A percentile compares a stretch with the other conserved stretches of the same genome.
phyloP scores from a whole-genome alignment of 306 rosid genomes.

The Ochetophila trinervis region DNA sequence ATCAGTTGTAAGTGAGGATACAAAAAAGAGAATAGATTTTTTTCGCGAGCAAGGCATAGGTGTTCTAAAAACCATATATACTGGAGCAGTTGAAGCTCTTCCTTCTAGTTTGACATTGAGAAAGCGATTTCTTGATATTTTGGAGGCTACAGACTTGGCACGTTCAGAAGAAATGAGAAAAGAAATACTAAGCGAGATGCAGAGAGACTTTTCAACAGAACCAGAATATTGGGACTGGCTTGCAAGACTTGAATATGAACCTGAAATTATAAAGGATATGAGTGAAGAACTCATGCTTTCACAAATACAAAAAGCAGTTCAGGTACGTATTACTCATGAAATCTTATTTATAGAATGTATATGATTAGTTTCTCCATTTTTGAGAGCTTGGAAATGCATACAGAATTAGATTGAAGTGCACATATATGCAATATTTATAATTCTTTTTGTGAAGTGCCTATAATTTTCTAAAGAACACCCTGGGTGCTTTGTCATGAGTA shows the following conservation, averaged over 20 bases:
- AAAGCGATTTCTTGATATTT: slow-evolving; percentile 67
- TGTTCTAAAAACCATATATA: slow-evolving; percentile 54
- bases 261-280: slow-evolving; percentile 31
- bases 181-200: slow-evolving; percentile 62
- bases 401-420: not conserved
- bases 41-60: slow-evolving; percentile 60
- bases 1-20: slow-evolving; percentile 32
- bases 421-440: slow-evolving; percentile 1
- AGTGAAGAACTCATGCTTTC: slow-evolving; percentile 42
- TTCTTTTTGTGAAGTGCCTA: slow-evolving; percentile 4
- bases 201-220: slow-evolving; percentile 57
- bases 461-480: slow-evolving; percentile 18
- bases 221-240: slow-evolving; percentile 94
- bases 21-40: slow-evolving; percentile 34
- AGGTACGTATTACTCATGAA: slow-evolving; percentile 47
- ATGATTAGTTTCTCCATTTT: slow-evolving; percentile 4
- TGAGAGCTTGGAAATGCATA: not conserved
- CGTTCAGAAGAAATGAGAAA: slow-evolving; percentile 56
- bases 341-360: slow-evolving; percentile 11
- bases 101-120: slow-evolving; percentile 73
- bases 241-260: slow-evolving; percentile 56
- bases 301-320: slow-evolving; percentile 52
- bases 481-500: slow-evolving; percentile 28
- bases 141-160: slow-evolving; percentile 70
- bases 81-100: slow-evolving; percentile 63